Base-by-base conservation (phyloP, 306 rosid genomes). In the Sicyos edulis region DNA sequence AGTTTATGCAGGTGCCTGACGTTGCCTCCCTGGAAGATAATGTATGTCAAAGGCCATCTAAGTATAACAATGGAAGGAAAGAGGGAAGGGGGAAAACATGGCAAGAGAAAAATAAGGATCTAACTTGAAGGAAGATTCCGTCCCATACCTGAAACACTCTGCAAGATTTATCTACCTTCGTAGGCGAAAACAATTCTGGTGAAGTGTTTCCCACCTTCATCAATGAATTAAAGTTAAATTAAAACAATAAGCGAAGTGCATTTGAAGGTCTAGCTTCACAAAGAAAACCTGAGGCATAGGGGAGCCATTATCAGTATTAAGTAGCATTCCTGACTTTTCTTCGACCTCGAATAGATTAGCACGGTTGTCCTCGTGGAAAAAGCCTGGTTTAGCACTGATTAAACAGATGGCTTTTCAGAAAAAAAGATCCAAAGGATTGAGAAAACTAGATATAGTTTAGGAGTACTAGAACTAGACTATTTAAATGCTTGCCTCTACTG, bases 271-370 rank as follows among this genome's bases (percentile, higher is more conserved):
- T n/a, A 37, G 10, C 45, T 68, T 22, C 37, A 73, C 20, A 45
- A 70, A 34, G 75, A 82, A 76, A 73, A 91, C 99, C 95, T 86
- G 92, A 64, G 97, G 86, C 86, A 91, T 81, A 29, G 96, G 99
- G 66, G 96, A 89, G 80, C 99, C 99, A 75, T 89, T 89, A 82
- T 93, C 99, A 40, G 99, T 93, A 83, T 93, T 93, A 62, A 87
- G 77, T 68, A 93, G 85, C 99, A 88, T 93, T 76, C 96, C 96
- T 44, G 97, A 87, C 84, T 87, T 89, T 19, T 82, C 91, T 53
- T 88, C 99, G 73, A 93, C 99, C 83, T 88, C 89, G 80, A 91
- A 93, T 73, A 93, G 78, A 85, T 83, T 91, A 73, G 97, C 95
- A 32, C 88, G 97, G 71, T 88, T 91, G 56, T 89, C 92, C 74